Evolutionary conservation across 225 moss, liverwort and hornwort species (phyloP).

Genomic region (Antitrichia curtipendula): DNA sequence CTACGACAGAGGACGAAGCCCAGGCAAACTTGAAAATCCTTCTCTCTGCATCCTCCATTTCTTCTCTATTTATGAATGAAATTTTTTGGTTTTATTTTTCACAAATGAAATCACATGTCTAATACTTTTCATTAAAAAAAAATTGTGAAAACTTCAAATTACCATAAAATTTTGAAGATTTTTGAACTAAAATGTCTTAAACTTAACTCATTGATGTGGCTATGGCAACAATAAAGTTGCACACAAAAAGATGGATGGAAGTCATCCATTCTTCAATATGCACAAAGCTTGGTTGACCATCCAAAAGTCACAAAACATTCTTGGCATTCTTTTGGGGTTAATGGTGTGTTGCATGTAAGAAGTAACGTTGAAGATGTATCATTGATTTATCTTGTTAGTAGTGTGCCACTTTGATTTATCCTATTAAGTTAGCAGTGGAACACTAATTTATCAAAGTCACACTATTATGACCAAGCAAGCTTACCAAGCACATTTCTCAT

Average conservation of each 20-base stretch:
- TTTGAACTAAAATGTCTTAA: background rate
- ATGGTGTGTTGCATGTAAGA: background rate
- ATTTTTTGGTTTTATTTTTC: too few relatives aligned
- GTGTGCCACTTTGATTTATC: background rate
- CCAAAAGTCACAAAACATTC: accelerated
- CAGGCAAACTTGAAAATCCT: background rate
- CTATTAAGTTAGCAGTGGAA: accelerated
- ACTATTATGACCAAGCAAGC: background rate
- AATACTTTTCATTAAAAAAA: too few relatives aligned
- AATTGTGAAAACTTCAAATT: background rate
- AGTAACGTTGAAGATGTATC: too few relatives aligned
- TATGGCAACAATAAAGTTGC: background rate
- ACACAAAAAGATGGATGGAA: background rate
- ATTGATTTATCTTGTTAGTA: background rate
- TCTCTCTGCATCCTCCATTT: background rate
- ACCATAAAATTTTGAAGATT: accelerated
- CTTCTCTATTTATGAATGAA: background rate
- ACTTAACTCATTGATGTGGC: background rate
- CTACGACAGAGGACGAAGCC: too few relatives aligned
- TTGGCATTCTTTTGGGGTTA: accelerated
- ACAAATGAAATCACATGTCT: too few relatives aligned
- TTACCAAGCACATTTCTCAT: background rate
- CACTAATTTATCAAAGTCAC: background rate
- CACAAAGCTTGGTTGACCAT: background rate
- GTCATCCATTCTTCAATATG: background rate